Percentiles rank a stretch among this genome's conserved stretches.
phyloP scores from a whole-genome alignment of 2,329 filamentous ascomycete genomes.

The Fusarium irregulare region DNA sequence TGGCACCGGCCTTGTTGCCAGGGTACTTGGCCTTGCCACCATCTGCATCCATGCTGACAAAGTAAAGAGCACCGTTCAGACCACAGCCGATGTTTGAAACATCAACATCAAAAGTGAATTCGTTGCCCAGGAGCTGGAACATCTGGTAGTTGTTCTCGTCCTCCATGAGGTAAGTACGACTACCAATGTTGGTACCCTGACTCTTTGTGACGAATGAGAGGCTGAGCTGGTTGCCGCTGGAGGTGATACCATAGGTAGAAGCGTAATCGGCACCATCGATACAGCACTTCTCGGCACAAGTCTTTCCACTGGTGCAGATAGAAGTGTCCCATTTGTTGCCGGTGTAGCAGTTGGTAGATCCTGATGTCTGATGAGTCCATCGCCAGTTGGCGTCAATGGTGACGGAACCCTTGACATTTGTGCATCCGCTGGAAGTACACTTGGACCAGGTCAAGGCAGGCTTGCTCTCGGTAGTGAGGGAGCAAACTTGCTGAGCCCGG shows the following conservation, averaged over 20 bases:
- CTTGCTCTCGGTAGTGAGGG: slow-evolving; percentile 60
- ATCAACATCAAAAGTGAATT: slow-evolving; percentile 80
- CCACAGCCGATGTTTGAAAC: slow-evolving; percentile 75
- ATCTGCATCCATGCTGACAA: slow-evolving; percentile 70
- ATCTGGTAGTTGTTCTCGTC: slow-evolving; percentile 71
- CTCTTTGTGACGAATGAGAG: slow-evolving; percentile 68
- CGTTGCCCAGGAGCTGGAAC: slow-evolving; percentile 73
- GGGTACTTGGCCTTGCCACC: slow-evolving; percentile 64
- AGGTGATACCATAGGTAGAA: slow-evolving; percentile 64
- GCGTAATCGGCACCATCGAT: slow-evolving; percentile 65
- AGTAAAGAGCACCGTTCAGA: slow-evolving; percentile 78
- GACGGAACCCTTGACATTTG: slow-evolving; percentile 60
- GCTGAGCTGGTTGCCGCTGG: slow-evolving; percentile 63
- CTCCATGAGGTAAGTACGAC: slow-evolving; percentile 74
- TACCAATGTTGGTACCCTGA: slow-evolving; percentile 59
- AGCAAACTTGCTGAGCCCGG: slow-evolving; percentile 63
- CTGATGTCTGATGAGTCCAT: slow-evolving; percentile 63
- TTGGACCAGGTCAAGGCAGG: slow-evolving; percentile 64
- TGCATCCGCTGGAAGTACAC: slow-evolving; percentile 65
- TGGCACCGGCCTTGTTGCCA: slow-evolving; percentile 64
- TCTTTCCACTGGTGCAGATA: slow-evolving; percentile 54
- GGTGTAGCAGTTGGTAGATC: slow-evolving; percentile 67
- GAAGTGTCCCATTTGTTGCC: slow-evolving; percentile 62
- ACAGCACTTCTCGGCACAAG: slow-evolving; percentile 63
- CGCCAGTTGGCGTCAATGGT: slow-evolving; percentile 72